Conservation (phyloP, 768 basidiomycete species). For the Lyophyllum semitale region DNA sequence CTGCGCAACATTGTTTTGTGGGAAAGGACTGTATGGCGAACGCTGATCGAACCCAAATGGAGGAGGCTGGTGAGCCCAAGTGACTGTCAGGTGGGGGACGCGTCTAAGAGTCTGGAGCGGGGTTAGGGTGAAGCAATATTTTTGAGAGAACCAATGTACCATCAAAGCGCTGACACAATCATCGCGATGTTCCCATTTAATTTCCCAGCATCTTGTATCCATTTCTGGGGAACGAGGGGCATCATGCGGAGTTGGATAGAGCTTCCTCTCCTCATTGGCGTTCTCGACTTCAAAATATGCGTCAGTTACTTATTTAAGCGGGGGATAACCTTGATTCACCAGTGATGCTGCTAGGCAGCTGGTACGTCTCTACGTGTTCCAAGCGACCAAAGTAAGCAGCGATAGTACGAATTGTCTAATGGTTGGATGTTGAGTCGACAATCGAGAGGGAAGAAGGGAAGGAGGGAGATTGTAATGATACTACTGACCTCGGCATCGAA, state of each 20-base stretch:
- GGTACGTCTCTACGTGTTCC: conserved; percentile 51
- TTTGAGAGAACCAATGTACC: conserved; percentile 35
- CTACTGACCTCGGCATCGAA: conserved; percentile 59
- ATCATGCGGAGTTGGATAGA: conserved; percentile 56
- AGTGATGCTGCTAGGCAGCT: conserved; percentile 11
- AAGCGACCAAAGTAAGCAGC: conserved; percentile 63
- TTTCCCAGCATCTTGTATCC: conserved; percentile 68
- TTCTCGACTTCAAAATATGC: conserved; percentile 1
- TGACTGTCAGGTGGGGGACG: conserved; percentile 71
- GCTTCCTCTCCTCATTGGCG: conserved; percentile 17
- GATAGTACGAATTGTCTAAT: conserved; percentile 53
- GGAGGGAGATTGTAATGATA: not conserved
- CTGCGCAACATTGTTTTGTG: conserved; percentile 20
- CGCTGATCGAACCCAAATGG: conserved; percentile 18
- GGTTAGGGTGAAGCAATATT: conserved; percentile 2
- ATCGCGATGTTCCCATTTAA: conserved; percentile 79
- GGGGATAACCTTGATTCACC: conserved; percentile 14
- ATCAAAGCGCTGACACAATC: conserved; percentile 73
- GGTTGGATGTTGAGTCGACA: not conserved
- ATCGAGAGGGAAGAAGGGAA: not conserved
- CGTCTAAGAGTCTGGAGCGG: conserved; percentile 62
- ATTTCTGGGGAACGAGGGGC: conserved; percentile 54
- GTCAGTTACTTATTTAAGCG: not conserved
- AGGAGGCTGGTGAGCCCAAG: conserved; percentile 74
- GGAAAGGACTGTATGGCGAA: conserved; percentile 17